phyloP scores from a whole-genome alignment of 306 rosid genomes.

The Lithocarpus polystachyus region DNA sequence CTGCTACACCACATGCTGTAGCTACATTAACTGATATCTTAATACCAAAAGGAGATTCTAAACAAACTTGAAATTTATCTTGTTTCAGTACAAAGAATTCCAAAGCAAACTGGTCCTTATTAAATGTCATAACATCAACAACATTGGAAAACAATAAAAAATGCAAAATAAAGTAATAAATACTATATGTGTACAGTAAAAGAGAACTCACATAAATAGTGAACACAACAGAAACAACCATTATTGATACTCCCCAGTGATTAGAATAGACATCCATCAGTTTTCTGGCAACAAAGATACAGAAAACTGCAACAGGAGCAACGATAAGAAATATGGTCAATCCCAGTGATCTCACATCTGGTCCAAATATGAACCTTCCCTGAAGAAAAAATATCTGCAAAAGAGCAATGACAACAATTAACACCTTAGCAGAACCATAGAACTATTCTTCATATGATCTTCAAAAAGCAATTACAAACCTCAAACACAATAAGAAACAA shows the following conservation, averaged over 20 bases:
- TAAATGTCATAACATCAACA: constrained; percentile 10
- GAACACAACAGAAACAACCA: constrained; percentile 62
- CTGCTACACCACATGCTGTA: background rate
- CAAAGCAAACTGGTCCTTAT: constrained; percentile 3
- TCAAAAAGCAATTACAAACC: background rate
- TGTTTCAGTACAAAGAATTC: background rate
- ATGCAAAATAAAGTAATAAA: background rate
- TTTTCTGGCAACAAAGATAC: constrained; percentile 82
- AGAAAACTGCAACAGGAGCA: constrained; percentile 82
- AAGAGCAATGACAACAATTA: constrained; percentile 16
- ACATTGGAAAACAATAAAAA: background rate
- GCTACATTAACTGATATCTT: background rate
- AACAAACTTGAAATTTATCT: background rate
- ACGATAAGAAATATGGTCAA: constrained; percentile 83
- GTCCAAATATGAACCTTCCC: constrained; percentile 95
- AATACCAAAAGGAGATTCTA: background rate
- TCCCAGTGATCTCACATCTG: constrained; percentile 92
- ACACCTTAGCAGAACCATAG: constrained; percentile 6
- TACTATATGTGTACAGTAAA: background rate
- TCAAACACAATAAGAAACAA: background rate
- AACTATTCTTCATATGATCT: background rate
- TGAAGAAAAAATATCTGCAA: constrained; percentile 89
- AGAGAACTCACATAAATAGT: constrained; percentile 70
- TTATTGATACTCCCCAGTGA: constrained; percentile 66
- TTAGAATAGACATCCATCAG: constrained; percentile 68